Base-by-base conservation (phyloP, 108 stramenopile species). In the Pseudonitzschia pungens region DNA sequence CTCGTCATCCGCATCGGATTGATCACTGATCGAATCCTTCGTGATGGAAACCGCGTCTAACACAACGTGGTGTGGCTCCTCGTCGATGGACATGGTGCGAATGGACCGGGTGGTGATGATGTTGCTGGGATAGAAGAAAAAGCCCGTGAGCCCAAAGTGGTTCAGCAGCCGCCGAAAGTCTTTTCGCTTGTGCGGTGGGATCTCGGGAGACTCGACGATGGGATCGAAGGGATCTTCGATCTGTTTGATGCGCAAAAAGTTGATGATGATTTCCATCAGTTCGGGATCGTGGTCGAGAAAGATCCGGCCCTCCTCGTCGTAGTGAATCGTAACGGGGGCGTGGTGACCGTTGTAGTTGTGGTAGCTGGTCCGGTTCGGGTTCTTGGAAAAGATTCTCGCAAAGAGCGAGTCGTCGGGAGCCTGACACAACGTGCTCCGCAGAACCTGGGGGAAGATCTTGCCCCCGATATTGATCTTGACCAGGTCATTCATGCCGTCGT, bases 281-380 rank as follows among this genome's bases (percentile, higher is more conserved):
- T 62, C 60, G 26, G 60, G 60, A 40, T 62, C 60, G 36, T 62
- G 60, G 29, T 62, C 60, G 4, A 62, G 29, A 29, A 62, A 62
- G 32, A 62, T 21, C n/a, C 32, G 29, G 5, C 33, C 32, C 28
- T 62, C 18, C n/a, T 31, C 60, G 31, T 62, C 60, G 45, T 48
- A 48, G 45, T 48, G 45, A 12, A 48, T 18, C 36, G 36, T 36
- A 2, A 36, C 45, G 18, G 45, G 45, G 10, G 45, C 45, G 1
- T 48, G 45, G 45, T 36, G 36, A 6, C 36, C 36, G 36, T 36
- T 18, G 45, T 18, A 18, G 45, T 14, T 18, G 45, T 14, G 45
- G 45, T 48, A 48, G 45, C 45, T 18, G 45, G 45, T 14, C 9
- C 16, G 45, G 45, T 18, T 1, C 45, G 54, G 26, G 54, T 26